Conservation (phyloP, 1,284 basidiomycete species). For the Malassezia japonica region DNA sequence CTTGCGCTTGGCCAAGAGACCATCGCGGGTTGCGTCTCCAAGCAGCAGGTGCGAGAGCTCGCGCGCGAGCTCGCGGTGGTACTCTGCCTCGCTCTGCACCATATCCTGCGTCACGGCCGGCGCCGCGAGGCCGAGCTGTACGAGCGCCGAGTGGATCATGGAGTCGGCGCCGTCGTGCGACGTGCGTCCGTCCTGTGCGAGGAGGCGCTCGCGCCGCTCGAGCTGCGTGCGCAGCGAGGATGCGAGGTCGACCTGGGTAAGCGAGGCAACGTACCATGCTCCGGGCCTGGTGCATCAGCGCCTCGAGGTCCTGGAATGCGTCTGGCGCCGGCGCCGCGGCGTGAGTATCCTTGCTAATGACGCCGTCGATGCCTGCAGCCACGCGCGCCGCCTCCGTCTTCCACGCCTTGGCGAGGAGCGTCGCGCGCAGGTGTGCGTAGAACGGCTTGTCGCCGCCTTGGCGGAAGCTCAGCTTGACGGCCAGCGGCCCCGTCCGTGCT, state of each 20-base stretch:
- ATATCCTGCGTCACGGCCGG: slow-evolving; percentile 79
- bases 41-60: slow-evolving; percentile 71
- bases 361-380: slow-evolving; percentile 25
- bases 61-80: slow-evolving; percentile 69
- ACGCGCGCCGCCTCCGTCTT: neutral
- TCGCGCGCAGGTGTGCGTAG: slow-evolving; percentile 68
- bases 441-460: slow-evolving; percentile 78
- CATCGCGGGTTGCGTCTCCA: slow-evolving; percentile 50
- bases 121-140: slow-evolving; percentile 73
- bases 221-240: slow-evolving; percentile 76
- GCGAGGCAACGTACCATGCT: slow-evolving; percentile 57
- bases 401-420: slow-evolving; percentile 72
- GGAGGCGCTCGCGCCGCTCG: slow-evolving; percentile 53
- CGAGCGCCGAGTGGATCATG: slow-evolving; percentile 69
- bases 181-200: neutral
- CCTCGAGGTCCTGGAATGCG: slow-evolving; percentile 69
- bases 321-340: neutral
- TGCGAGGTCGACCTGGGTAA: slow-evolving; percentile 59
- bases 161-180: slow-evolving; percentile 55
- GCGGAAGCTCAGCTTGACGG: slow-evolving; percentile 64
- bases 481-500: slow-evolving; percentile 52
- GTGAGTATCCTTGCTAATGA: slow-evolving; percentile 17
- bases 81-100: slow-evolving; percentile 70
- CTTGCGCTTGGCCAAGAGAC: slow-evolving; percentile 29
- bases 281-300: slow-evolving; percentile 79